phyloP scores from a whole-genome alignment of 169 alveolate genomes.

The Cryptosporidium ryanae region DNA sequence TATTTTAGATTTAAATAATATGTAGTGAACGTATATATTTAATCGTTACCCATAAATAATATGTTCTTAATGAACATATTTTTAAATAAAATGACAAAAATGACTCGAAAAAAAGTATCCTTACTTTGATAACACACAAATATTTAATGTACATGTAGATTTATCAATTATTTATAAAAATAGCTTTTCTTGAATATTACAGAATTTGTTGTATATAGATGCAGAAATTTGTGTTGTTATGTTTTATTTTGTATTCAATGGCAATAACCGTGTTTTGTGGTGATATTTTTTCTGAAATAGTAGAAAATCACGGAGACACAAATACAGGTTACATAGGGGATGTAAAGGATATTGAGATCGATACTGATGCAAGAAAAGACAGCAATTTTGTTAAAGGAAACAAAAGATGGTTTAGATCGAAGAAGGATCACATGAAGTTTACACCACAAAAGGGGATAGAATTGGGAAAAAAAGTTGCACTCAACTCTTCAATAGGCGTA shows the following conservation, averaged over 20 bases:
- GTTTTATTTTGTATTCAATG: no score
- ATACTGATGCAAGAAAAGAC: neutral
- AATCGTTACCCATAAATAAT: no score
- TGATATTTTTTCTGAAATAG: constrained; percentile 36
- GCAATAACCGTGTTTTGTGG: constrained; percentile 6
- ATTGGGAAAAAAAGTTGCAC: constrained; percentile 56
- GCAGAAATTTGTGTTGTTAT: neutral
- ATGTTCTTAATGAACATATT: no score
- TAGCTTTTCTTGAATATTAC: constrained; percentile 40
- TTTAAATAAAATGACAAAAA: no score
- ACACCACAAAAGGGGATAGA: constrained; percentile 67
- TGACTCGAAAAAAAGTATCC: no score
- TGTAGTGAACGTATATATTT: no score
- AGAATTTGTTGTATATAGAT: neutral
- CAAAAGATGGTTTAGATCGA: constrained; percentile 64
- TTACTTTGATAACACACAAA: no score
- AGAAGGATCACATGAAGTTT: constrained; percentile 54
- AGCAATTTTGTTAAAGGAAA: constrained; percentile 39
- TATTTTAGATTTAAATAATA: no score
- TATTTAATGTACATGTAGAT: no score
- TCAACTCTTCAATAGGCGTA: constrained; percentile 61
- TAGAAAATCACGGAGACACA: constrained; percentile 2
- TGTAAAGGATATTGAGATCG: constrained; percentile 2
- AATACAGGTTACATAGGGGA: neutral
- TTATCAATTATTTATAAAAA: neutral